phyloP scores from a whole-genome alignment of 352 stramenopile genomes.

The Blastocystis sp. region DNA sequence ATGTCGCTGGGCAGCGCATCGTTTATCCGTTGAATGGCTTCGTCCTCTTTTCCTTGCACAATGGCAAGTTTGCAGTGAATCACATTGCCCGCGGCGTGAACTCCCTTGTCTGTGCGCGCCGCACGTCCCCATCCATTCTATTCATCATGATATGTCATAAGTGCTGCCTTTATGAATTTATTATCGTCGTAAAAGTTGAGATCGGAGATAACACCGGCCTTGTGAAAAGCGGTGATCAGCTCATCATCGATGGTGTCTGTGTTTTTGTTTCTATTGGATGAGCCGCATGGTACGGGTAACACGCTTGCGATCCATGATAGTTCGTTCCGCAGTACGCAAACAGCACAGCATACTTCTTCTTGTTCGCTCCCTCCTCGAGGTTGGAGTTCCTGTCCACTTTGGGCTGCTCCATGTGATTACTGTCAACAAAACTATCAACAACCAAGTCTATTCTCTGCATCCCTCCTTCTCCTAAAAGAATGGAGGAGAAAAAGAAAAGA shows the following conservation, averaged over 20 bases:
- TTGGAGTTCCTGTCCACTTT: not conserved
- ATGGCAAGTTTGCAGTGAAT: constrained; percentile 82
- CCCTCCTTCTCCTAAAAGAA: not conserved
- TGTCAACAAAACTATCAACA: too few species aligned
- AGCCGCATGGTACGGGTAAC: constrained; percentile 32
- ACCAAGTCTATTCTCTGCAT: not conserved
- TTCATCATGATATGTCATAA: not conserved
- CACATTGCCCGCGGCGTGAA: constrained; percentile 82
- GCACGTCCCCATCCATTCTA: constrained; percentile 82
- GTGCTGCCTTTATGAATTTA: constrained; percentile 73
- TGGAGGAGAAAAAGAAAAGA: not conserved
- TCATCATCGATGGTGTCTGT: constrained; percentile 84
- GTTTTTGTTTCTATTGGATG: constrained; percentile 77
- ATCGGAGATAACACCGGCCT: constrained; percentile 80
- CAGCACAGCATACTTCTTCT: constrained; percentile 80
- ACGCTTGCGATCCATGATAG: constrained; percentile 85
- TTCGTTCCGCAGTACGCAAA: constrained; percentile 83
- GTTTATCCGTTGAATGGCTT: constrained; percentile 79
- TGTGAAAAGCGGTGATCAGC: constrained; percentile 81
- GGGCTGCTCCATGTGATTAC: not conserved
- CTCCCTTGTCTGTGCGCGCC: constrained; percentile 84
- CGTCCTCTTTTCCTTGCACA: constrained; percentile 75
- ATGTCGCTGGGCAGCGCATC: constrained; percentile 78
- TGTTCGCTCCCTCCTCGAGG: constrained; percentile 70
- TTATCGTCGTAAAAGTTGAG: constrained; percentile 82